Conservation (phyloP, 208 protist species). For the Acanthamoeba castellanii region DNA sequence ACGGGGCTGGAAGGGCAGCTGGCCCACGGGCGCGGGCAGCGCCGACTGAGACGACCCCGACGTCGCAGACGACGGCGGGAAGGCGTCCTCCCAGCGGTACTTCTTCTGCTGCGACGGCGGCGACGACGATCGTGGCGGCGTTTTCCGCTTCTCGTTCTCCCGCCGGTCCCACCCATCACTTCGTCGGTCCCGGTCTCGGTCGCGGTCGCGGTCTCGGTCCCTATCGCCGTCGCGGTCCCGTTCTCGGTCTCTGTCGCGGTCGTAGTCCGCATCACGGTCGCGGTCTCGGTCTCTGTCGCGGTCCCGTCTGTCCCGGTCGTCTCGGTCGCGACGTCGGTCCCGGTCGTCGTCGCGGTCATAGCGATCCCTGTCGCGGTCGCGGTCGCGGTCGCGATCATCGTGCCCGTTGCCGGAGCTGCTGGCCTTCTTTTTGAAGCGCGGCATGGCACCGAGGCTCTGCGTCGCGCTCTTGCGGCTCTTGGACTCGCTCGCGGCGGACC, state of each 20-base stretch:
- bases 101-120: neutral
- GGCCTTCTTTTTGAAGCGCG: slow-evolving; percentile 64
- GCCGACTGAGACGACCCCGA: neutral
- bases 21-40: neutral
- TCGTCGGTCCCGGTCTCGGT: neutral
- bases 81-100: slow-evolving; percentile 52
- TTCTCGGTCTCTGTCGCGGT: slow-evolving; percentile 13
- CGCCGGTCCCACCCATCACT: slow-evolving; percentile 12
- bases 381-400: neutral
- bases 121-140: neutral
- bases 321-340: neutral
- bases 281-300: neutral
- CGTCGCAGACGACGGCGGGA: neutral
- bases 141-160: slow-evolving; percentile 4
- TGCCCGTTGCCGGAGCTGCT: neutral
- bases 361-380: neutral
- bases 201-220: neutral
- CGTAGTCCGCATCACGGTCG: neutral
- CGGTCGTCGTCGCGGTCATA: neutral
- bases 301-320: neutral
- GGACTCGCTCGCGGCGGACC: neutral
- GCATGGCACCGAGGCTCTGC: slow-evolving; percentile 30
- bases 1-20: neutral
- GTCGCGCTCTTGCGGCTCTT: slow-evolving; percentile 43
- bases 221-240: neutral